phyloP scores from a whole-genome alignment of 2,329 filamentous ascomycete genomes.

The Cladosporium sp. region DNA sequence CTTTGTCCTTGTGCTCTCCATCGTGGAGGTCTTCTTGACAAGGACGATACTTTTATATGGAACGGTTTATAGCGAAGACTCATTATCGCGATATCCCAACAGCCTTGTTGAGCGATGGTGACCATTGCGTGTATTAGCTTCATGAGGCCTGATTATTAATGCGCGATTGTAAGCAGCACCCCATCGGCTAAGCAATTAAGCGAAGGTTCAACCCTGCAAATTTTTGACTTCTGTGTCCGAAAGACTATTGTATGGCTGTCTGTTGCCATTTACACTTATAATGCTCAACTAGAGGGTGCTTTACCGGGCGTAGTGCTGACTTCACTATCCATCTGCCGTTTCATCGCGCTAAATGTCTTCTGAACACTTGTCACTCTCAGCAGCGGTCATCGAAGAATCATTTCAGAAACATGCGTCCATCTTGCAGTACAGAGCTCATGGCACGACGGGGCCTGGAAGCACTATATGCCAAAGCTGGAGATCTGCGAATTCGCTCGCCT shows the following conservation, averaged over 20 bases:
- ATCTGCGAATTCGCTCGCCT: not conserved
- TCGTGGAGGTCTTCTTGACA: not conserved
- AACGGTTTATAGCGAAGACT: not conserved
- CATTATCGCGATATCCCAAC: not conserved
- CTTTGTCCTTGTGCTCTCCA: not conserved
- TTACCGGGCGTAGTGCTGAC: not conserved
- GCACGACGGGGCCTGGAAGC: not conserved
- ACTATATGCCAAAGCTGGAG: not conserved
- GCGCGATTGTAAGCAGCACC: not conserved
- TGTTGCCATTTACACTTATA: not conserved
- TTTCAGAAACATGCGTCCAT: not conserved
- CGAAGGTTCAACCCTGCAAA: not conserved
- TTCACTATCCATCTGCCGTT: not conserved
- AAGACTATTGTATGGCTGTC: not conserved
- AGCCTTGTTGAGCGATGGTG: not conserved
- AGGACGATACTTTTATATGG: not conserved
- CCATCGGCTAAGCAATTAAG: not conserved
- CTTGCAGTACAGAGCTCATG: not conserved
- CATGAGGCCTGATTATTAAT: not conserved
- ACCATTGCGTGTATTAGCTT: not conserved
- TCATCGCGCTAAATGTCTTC: not conserved
- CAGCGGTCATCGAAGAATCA: not conserved
- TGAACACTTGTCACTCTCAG: not conserved
- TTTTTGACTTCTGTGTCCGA: not conserved
- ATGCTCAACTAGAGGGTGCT: not conserved